Percentiles rank a stretch among this genome's conserved stretches.
phyloP scores from a whole-genome alignment of 2,329 filamentous ascomycete genomes.

The Teratosphaeria viscida region DNA sequence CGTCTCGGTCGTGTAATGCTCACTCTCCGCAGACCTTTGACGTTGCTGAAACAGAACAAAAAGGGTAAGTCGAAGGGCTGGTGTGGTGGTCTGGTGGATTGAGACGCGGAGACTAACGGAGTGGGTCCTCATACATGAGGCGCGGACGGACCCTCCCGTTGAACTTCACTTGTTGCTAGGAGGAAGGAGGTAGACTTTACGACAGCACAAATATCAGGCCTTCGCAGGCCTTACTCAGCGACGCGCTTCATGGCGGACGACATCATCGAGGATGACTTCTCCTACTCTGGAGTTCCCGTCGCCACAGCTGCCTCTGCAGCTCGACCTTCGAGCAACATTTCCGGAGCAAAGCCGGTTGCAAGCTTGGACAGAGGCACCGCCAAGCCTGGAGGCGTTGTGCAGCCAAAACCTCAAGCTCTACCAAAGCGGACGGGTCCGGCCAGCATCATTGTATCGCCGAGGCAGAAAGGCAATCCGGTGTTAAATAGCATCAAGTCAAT shows the following conservation, averaged over 20 bases:
- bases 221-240: background rate
- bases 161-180: too few species aligned
- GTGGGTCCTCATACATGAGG: background rate
- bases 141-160: too few species aligned
- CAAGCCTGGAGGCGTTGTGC: constrained; percentile 28
- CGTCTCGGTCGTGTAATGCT: too few species aligned
- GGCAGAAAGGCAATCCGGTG: constrained; percentile 92
- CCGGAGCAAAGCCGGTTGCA: constrained; percentile 20
- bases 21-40: too few species aligned
- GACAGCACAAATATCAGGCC: too few species aligned
- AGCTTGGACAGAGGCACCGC: constrained; percentile 25
- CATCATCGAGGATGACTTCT: constrained; percentile 15
- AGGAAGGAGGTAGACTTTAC: too few species aligned
- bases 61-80: too few species aligned
- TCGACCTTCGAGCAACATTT: background rate
- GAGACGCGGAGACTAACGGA: too few species aligned
- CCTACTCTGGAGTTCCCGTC: background rate
- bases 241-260: constrained; percentile 14
- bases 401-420: constrained; percentile 81
- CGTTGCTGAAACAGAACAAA: too few species aligned
- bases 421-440: constrained; percentile 56
- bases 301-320: background rate
- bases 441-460: constrained; percentile 77
- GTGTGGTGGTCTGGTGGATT: too few species aligned
- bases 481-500: constrained; percentile 70